Base-by-base conservation (phyloP, 1,139 yeast species). In the Saccharomyces hybrid region DNA sequence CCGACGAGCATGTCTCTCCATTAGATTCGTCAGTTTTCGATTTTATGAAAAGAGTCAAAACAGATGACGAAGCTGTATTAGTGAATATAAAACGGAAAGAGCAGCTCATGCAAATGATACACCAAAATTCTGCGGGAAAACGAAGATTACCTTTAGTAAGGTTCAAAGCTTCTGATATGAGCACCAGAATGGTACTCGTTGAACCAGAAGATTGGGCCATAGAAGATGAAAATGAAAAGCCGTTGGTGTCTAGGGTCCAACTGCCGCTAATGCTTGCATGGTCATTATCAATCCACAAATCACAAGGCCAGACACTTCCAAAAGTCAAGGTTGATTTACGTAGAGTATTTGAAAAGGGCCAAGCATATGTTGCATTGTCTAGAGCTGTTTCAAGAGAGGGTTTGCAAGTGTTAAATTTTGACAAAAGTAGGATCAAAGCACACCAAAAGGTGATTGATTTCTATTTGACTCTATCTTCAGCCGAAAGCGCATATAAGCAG, bases 251-350 rank as follows among this genome's bases (percentile, higher is more conserved):
- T 14, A 75, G 96, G 59, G 72, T 74, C 0, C 96, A 89, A 65
- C 67, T 93, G 2, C 99, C 99, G 0, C 73, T 93, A 52, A 85
- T 90, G 63, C 74, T 91, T 16, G 96, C 99, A 0, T 93, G 98
- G 97, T 91, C 99, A 0, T 72, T 93, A 47, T 89, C 97, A 0
- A 91, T 93, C 51, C 99, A 93, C 69, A 93, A 93, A 71, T 85
- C 97, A 0, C 99, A 93, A 68, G 99, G 99, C 2, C 99, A 95
- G 69, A 91, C 99, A 0, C 73, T 93, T 51, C 86, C 86, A 2
- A 80, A 81, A 60, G 96, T 89, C 1, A 81, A 81, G 62, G 96
- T 93, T 4, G 96, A 95, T 69, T 75, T 93, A 58, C 75, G 78
- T 42, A 76, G 78, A 56, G 84, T 87, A 0, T 93, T 93, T 71